phyloP scores from a whole-genome alignment of 1,284 basidiomycete species.

The Meripilus lineatus region DNA sequence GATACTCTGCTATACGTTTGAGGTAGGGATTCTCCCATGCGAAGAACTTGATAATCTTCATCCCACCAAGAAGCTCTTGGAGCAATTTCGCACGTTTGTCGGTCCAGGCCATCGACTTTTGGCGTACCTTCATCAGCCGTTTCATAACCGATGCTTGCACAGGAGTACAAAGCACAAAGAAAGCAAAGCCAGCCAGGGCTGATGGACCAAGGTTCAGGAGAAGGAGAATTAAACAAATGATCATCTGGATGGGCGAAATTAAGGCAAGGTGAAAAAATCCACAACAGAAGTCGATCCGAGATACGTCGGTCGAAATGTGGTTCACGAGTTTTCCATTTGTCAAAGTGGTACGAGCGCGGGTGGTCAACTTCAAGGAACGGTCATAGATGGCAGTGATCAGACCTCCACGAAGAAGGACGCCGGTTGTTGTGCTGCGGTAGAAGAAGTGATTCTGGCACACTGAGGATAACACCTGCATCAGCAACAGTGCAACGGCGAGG shows the following conservation, averaged over 20 bases:
- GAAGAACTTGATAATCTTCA: slow-evolving; percentile 89
- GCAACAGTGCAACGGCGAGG: slow-evolving; percentile 66
- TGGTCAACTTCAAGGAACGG: slow-evolving; percentile 72
- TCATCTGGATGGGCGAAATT: slow-evolving; percentile 70
- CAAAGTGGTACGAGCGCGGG: slow-evolving; percentile 78
- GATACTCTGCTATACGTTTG: slow-evolving; percentile 63
- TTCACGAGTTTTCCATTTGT: slow-evolving; percentile 88
- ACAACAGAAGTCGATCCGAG: slow-evolving; percentile 85
- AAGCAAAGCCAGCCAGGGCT: slow-evolving; percentile 79
- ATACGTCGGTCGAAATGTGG: slow-evolving; percentile 91
- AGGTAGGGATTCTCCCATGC: slow-evolving; percentile 79
- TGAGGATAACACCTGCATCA: slow-evolving; percentile 66
- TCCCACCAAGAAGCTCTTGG: slow-evolving; percentile 80
- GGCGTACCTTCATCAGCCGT: slow-evolving; percentile 64
- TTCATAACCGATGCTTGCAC: slow-evolving; percentile 75
- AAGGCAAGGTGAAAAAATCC: slow-evolving; percentile 83
- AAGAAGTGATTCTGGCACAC: slow-evolving; percentile 79
- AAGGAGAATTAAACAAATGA: slow-evolving; percentile 66
- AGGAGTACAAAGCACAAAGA: slow-evolving; percentile 67
- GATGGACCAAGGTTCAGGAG: slow-evolving; percentile 73
- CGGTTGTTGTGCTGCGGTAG: slow-evolving; percentile 66
- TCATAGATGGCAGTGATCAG: slow-evolving; percentile 88
- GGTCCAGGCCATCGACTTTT: slow-evolving; percentile 86
- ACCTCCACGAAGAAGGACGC: slow-evolving; percentile 81
- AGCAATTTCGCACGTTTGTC: slow-evolving; percentile 83